A percentile compares a stretch with the other conserved stretches of the same genome.
Conservation (phyloP, 495 filamentous ascomycete genomes). For the Neurospora sp. region DNA sequence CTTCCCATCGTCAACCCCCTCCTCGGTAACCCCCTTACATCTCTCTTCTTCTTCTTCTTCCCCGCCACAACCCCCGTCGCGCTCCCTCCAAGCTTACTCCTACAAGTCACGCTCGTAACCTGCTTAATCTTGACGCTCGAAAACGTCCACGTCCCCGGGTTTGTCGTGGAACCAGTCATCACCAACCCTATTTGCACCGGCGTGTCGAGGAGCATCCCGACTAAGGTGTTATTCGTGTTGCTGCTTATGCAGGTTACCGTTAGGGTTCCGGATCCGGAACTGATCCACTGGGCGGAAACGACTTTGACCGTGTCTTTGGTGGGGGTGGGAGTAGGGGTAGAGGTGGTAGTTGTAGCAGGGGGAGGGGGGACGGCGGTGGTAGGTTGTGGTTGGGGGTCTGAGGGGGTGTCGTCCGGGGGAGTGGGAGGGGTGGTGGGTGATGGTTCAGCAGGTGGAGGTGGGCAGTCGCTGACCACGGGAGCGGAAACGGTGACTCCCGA, state of each 20-base stretch:
- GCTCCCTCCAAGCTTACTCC: background rate
- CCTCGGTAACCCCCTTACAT: too few species aligned
- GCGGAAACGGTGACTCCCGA: slow-evolving; percentile 1
- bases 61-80: background rate
- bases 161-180: background rate
- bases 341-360: background rate
- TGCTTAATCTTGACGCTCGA: background rate
- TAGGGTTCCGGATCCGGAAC: slow-evolving; percentile 11
- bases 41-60: background rate
- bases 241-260: slow-evolving; percentile 8
- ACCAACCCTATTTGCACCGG: background rate
- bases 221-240: slow-evolving; percentile 22
- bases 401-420: background rate
- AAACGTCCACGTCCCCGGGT: background rate
- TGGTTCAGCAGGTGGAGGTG: background rate
- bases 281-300: slow-evolving; percentile 8
- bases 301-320: slow-evolving; percentile 2
- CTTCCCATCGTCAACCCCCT: too few species aligned
- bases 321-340: accelerated
- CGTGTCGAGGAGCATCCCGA: slow-evolving; percentile 32
- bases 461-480: background rate
- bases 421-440: background rate
- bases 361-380: background rate
- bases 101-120: background rate
- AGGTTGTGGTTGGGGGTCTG: background rate